phyloP scores from a whole-genome alignment of 1,284 basidiomycete genomes.

The Cryptococcus wingfieldii region DNA sequence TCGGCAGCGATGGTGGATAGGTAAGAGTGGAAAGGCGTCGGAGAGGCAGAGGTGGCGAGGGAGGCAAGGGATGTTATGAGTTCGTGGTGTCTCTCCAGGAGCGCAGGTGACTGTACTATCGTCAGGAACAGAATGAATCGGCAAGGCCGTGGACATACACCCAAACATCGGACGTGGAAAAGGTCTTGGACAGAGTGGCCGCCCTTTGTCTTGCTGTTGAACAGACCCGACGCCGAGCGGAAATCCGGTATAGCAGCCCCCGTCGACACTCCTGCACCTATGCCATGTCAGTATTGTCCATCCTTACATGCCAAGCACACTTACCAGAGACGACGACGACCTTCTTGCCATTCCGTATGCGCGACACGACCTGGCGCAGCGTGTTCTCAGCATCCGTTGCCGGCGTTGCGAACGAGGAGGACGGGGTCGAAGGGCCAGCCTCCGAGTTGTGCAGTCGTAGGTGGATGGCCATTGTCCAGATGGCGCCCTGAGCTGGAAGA shows the following conservation, averaged over 20 bases:
- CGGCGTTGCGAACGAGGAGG: neutral
- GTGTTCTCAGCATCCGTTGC: neutral
- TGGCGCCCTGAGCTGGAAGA: too few relatives aligned
- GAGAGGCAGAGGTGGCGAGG: conserved; percentile 66
- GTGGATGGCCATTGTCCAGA: conserved; percentile 2
- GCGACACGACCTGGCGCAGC: conserved; percentile 4
- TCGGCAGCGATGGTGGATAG: conserved; percentile 71
- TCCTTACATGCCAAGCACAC: conserved; percentile 34
- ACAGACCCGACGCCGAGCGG: conserved; percentile 75
- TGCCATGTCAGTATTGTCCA: neutral
- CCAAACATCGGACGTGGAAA: conserved; percentile 85
- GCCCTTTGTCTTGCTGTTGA: conserved; percentile 59
- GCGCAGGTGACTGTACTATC: conserved; percentile 47
- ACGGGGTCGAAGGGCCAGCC: conserved; percentile 6
- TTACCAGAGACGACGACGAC: conserved; percentile 81
- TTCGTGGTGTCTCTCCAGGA: conserved; percentile 64
- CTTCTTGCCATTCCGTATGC: conserved; percentile 56
- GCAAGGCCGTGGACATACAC: conserved; percentile 55
- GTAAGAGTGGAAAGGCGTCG: conserved; percentile 76
- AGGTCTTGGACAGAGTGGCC: conserved; percentile 68
- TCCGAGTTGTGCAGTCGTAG: neutral
- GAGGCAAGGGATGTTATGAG: conserved; percentile 76
- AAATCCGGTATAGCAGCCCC: conserved; percentile 91
- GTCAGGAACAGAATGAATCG: neutral
- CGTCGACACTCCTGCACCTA: conserved; percentile 88